phyloP scores from a whole-genome alignment of 2,329 filamentous ascomycete species.

The Claviceps fusiformis region DNA sequence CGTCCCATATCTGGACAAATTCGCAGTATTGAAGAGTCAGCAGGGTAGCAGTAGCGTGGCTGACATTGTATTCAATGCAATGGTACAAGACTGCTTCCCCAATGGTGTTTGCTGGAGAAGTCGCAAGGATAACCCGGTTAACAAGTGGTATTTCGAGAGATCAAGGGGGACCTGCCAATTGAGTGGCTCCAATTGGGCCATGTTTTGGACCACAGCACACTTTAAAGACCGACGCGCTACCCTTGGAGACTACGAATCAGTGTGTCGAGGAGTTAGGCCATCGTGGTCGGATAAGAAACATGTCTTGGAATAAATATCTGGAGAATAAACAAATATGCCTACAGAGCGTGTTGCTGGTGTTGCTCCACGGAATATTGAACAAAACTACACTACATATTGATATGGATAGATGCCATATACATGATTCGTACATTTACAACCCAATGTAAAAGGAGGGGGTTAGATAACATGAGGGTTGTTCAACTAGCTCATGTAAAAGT shows the following conservation, averaged over 20 bases:
- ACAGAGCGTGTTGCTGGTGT: background rate
- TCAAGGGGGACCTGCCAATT: constrained; percentile 74
- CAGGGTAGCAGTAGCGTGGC: constrained; percentile 89
- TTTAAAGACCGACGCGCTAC: constrained; percentile 39
- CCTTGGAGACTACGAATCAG: constrained; percentile 57
- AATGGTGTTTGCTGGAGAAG: constrained; percentile 86
- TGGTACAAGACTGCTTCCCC: constrained; percentile 83
- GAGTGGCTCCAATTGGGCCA: constrained; percentile 75
- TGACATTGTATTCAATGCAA: constrained; percentile 90
- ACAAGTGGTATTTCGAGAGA: constrained; percentile 98
- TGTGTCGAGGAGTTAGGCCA: constrained; percentile 52
- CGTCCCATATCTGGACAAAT: constrained; percentile 94
- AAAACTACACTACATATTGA: no score
- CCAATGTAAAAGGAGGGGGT: no score
- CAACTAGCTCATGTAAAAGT: no score
- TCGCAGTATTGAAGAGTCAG: constrained; percentile 76
- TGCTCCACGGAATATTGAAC: background rate
- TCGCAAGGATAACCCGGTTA: constrained; percentile 82
- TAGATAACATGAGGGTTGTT: no score
- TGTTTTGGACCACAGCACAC: constrained; percentile 89
- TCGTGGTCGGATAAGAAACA: constrained; percentile 43
- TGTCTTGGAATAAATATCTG: background rate
- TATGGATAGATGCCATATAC: no score
- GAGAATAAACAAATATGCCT: background rate
- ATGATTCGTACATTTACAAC: no score